A percentile compares a stretch with the other conserved stretches of the same genome.
phyloP scores from a whole-genome alignment of 2,329 filamentous ascomycete genomes.

The Cercospora sp. region DNA sequence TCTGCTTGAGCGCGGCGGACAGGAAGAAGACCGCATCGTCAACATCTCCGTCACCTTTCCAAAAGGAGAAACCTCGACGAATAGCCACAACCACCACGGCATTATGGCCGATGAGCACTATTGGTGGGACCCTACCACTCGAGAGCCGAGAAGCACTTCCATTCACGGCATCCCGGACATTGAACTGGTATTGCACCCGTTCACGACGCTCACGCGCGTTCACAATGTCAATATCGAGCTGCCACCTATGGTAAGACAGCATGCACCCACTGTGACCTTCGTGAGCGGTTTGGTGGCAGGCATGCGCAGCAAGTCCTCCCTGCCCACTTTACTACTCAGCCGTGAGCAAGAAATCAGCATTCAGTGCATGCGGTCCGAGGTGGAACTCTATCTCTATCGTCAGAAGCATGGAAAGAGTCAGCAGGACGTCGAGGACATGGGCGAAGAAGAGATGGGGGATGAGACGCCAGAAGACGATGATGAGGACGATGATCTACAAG shows the following conservation, averaged over 20 bases:
- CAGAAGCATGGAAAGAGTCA: background rate
- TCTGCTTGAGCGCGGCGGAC: slow-evolving; percentile 27
- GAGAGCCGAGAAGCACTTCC: slow-evolving; percentile 26
- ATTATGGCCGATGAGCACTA: slow-evolving; percentile 22
- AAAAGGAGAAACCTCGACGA: background rate
- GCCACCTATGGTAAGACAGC: slow-evolving; percentile 21
- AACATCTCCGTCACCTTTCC: slow-evolving; percentile 31
- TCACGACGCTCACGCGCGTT: slow-evolving; percentile 27
- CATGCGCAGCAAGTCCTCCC: slow-evolving; percentile 21
- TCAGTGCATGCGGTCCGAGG: slow-evolving; percentile 7
- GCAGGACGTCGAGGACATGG: background rate
- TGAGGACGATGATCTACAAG: background rate
- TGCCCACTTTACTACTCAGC: slow-evolving; percentile 2
- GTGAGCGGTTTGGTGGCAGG: slow-evolving; percentile 20
- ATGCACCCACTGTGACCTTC: slow-evolving; percentile 25
- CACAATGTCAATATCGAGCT: slow-evolving; percentile 32
- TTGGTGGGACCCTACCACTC: slow-evolving; percentile 31
- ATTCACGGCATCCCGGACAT: slow-evolving; percentile 32
- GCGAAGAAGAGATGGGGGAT: background rate
- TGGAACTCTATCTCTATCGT: background rate
- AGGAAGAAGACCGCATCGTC: slow-evolving; percentile 27
- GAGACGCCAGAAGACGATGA: background rate
- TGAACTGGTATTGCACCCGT: slow-evolving; percentile 33
- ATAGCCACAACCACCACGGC: slow-evolving; percentile 1
- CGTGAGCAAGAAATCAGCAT: background rate